Evolutionary conservation across 169 alveolate genomes (phyloP), one percentile per base, ranked within the genome.

Genomic region (Plasmodium malariae): DNA sequence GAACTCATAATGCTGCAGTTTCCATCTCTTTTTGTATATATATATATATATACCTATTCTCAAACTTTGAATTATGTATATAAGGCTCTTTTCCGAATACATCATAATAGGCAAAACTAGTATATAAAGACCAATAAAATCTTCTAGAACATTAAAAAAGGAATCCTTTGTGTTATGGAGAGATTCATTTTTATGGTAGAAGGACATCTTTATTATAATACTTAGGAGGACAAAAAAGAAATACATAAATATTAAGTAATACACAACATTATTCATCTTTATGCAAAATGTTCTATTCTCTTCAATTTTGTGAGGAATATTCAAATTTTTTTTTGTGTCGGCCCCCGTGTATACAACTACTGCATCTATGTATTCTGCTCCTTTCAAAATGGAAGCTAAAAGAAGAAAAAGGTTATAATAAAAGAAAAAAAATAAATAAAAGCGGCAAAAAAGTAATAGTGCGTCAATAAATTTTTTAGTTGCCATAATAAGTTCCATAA

Each of bases 331-430:
- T 62, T 86, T 86, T 30, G 92, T 86, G 45, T 86, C 92, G n/a
- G 74, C 92, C 17, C 92, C 92, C 9, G 92, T 86, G 57, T 86
- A 86, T 59, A 86, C 87, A 62, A 86, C 92, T 34, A 86, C 92
- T 21, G 87, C 92, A 36, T 86, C 92, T 17, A 86, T 60, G 63
- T 86, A 71, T 21, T 86, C 87, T 14, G 76, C 87, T 9, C 92
- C 92, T 28, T 68, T 86, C 28, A 86, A 65, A 40, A 86, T 30
- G 37, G 92, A 86, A n/a, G 92, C 92, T 86, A 57, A 40, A 2
- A 83, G 54, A 34, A 63, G 40, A n/a, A 14, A 37, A n/a, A n/a
- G n/a, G n/a, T n/a, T n/a, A n/a, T n/a, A n/a, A n/a, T n/a, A n/a
- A n/a, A n/a, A 86, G 24, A 54, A 55, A 85, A 43, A 57, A 67